Conservation (phyloP, 202 grass and related monocot species). For the Bolboschoenoplectus hybrid region DNA sequence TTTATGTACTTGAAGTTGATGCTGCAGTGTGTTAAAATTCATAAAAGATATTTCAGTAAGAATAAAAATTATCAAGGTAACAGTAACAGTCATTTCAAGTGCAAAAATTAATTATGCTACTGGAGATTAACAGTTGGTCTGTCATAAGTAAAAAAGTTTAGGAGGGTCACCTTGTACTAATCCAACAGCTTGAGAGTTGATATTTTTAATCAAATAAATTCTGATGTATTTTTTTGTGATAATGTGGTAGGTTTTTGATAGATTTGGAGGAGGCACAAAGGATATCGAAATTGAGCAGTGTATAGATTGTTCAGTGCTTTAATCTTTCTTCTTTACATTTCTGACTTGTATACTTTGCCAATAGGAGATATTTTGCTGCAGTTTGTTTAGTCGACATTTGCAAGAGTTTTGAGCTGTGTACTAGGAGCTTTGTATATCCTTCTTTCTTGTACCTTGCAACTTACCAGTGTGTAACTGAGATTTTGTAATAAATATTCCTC, state of each 20-base stretch:
- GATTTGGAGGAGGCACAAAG: constrained; percentile 92
- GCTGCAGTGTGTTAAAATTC: not conserved
- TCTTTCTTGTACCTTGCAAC: constrained; percentile 17
- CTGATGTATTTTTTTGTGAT: constrained; percentile 37
- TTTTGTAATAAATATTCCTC: not conserved
- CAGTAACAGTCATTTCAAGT: not conserved
- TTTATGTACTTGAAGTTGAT: constrained; percentile 14
- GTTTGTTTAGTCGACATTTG: not conserved
- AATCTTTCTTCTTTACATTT: not conserved
- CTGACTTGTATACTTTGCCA: constrained; percentile 29
- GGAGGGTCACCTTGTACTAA: not conserved
- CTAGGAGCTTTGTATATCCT: constrained; percentile 32
- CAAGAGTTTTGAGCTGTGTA: constrained; percentile 3
- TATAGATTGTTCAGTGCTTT: constrained; percentile 19
- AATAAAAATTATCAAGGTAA: not conserved
- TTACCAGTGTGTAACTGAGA: constrained; percentile 27
- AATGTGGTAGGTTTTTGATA: constrained; percentile 77
- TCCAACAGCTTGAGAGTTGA: not conserved
- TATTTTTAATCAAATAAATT: not conserved
- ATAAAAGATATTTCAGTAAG: not conserved
- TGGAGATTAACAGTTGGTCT: not conserved
- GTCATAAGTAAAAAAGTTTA: not conserved
- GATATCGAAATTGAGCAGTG: constrained; percentile 71
- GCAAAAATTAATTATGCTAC: not conserved
- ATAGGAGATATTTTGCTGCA: constrained; percentile 15